Conservation (phyloP, 2,329 filamentous ascomycete genomes). For the Colletotrichum sp. region DNA sequence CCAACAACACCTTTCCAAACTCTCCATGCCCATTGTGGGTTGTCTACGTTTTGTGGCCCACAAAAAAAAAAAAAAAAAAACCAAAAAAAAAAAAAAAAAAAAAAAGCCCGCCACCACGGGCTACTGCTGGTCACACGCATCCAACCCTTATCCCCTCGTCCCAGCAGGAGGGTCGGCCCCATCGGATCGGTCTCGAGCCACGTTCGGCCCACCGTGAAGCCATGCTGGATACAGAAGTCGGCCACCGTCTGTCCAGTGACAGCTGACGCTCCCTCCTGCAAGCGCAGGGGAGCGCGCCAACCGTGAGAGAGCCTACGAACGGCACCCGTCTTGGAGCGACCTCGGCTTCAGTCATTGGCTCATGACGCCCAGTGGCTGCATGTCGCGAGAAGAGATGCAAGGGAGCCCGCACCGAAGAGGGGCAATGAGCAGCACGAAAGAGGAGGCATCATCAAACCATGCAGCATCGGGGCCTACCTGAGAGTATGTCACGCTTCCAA, state of each 20-base stretch:
- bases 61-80: too few relatives aligned
- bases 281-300: constrained; percentile 14
- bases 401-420: constrained; percentile 10
- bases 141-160: not conserved
- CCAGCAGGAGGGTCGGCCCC: constrained; percentile 5
- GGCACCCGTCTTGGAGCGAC: not conserved
- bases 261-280: constrained; percentile 14
- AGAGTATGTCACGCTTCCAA: not conserved
- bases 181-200: constrained; percentile 15
- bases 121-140: constrained; percentile 9
- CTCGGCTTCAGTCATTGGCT: constrained; percentile 14
- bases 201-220: constrained; percentile 7
- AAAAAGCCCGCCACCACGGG: not conserved
- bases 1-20: too few relatives aligned
- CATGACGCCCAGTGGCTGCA: constrained; percentile 12
- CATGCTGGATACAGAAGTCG: constrained; percentile 10
- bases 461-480: not conserved
- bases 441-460: constrained; percentile 8
- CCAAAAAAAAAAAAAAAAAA: too few relatives aligned
- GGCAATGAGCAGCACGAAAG: constrained; percentile 12
- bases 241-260: constrained; percentile 11
- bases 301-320: constrained; percentile 2
- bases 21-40: too few relatives aligned
- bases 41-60: too few relatives aligned
- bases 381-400: constrained; percentile 11